Conservation (phyloP, 495 filamentous ascomycete species). For the Penicillium taxi region DNA sequence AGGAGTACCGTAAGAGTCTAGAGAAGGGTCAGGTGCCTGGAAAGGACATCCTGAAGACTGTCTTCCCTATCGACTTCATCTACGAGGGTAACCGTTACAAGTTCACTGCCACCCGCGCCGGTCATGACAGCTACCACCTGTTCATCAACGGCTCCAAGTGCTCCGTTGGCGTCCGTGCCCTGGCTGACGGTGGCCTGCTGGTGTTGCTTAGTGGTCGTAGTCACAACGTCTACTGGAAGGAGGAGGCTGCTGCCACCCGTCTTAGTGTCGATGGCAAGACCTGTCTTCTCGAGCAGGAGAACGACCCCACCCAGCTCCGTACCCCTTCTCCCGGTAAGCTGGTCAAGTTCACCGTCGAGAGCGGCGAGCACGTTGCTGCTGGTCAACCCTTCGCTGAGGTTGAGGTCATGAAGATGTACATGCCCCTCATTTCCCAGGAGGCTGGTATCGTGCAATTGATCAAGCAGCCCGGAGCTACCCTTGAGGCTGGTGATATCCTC, state of each 20-base stretch:
- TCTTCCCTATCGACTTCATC: slow-evolving; percentile 98
- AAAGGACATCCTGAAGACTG: slow-evolving; percentile 94
- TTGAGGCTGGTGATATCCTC: slow-evolving; percentile 97
- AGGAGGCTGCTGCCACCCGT: slow-evolving; percentile 91
- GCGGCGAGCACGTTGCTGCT: slow-evolving; percentile 87
- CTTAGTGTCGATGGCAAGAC: slow-evolving; percentile 97
- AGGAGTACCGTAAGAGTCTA: slow-evolving; percentile 79
- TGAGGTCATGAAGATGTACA: slow-evolving; percentile 99
- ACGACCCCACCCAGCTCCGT: slow-evolving; percentile 94
- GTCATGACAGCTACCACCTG: slow-evolving; percentile 89
- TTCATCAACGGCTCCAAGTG: slow-evolving; percentile 99
- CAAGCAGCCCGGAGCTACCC: slow-evolving; percentile 97
- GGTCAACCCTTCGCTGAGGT: slow-evolving; percentile 95
- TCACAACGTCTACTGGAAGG: slow-evolving; percentile 99
- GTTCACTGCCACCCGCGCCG: slow-evolving; percentile 93
- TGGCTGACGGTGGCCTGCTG: slow-evolving; percentile 91
- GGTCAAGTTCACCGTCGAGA: slow-evolving; percentile 96
- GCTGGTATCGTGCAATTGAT: slow-evolving; percentile 96
- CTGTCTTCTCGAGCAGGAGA: slow-evolving; percentile 96
- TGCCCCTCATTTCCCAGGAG: slow-evolving; percentile 95
- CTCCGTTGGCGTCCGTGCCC: slow-evolving; percentile 82
- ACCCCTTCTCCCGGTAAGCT: slow-evolving; percentile 95
- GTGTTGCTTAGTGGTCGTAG: slow-evolving; percentile 81
- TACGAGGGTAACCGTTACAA: slow-evolving; percentile 95
- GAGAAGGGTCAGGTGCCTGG: slow-evolving; percentile 96